phyloP scores from a whole-genome alignment of 1,139 yeast species.

The Kurtzmaniella quercitrusa region DNA sequence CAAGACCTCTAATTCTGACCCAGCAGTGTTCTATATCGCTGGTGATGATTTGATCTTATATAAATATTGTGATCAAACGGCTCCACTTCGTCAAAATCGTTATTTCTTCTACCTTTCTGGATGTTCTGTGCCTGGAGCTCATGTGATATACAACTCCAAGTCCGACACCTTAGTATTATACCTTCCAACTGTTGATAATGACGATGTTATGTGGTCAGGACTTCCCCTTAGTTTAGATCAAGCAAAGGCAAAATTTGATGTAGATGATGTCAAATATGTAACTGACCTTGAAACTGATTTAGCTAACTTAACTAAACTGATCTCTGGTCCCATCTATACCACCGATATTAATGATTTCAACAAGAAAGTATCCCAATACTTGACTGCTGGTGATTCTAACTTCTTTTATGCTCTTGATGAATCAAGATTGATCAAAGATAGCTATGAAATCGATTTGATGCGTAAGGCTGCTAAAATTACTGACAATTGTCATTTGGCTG shows the following conservation, averaged over 20 bases:
- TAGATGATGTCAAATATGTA: constrained; percentile 72
- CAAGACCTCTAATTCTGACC: constrained; percentile 13
- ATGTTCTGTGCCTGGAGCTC: constrained; percentile 75
- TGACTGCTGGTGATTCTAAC: constrained; percentile 40
- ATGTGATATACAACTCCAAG: constrained; percentile 54
- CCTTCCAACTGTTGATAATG: constrained; percentile 78
- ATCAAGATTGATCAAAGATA: constrained; percentile 79
- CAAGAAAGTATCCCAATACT: constrained; percentile 22
- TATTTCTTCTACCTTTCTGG: constrained; percentile 88
- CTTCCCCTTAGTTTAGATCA: constrained; percentile 67
- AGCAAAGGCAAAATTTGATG: constrained; percentile 65
- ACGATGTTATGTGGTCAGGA: constrained; percentile 97
- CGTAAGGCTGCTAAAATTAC: constrained; percentile 78
- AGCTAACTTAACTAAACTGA: constrained; percentile 14
- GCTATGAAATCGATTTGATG: constrained; percentile 71
- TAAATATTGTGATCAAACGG: constrained; percentile 77
- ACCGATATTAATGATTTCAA: constrained; percentile 42
- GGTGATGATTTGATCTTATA: constrained; percentile 61
- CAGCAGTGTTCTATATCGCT: constrained; percentile 50
- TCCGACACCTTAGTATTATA: constrained; percentile 62
- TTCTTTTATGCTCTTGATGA: constrained; percentile 81
- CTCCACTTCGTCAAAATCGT: constrained; percentile 82
- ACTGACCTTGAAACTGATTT: constrained; percentile 38
- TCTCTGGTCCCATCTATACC: constrained; percentile 24
- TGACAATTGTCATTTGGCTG: constrained; percentile 84